Evolutionary conservation across 129 eudicot genomes (phyloP).

Genomic region (Artemisia tridentata): DNA sequence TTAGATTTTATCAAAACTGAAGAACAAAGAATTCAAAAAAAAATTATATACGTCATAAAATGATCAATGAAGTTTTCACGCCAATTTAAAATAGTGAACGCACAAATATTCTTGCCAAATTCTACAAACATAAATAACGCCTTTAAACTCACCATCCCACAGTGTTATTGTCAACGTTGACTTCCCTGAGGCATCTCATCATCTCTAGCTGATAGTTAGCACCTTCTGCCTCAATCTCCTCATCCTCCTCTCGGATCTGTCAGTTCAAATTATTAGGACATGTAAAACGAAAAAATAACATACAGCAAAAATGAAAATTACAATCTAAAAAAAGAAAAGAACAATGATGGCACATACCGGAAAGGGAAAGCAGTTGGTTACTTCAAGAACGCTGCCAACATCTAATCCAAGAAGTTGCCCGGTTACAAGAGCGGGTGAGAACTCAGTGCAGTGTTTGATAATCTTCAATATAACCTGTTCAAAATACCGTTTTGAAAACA

Average conservation of each 20-base stretch:
- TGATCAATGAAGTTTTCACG: neutral
- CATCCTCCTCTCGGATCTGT: constrained; percentile 90
- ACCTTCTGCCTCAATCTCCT: constrained; percentile 97
- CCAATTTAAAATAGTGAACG: neutral
- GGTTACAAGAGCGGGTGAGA: constrained; percentile 83
- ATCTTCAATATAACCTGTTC: constrained; percentile 88
- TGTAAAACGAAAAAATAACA: neutral
- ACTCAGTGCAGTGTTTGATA: constrained; percentile 95
- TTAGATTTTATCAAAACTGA: neutral
- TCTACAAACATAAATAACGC: neutral
- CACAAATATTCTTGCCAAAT: neutral
- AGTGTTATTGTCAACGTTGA: constrained; percentile 97
- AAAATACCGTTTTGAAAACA: neutral
- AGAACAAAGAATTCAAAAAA: neutral
- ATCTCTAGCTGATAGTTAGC: constrained; percentile 99
- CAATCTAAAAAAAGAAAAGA: neutral
- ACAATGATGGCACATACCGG: constrained; percentile 59
- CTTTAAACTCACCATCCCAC: constrained; percentile 82
- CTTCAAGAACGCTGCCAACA: constrained; percentile 99
- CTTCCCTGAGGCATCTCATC: constrained; percentile 99
- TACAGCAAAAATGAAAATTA: neutral
- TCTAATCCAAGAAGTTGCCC: constrained; percentile 97
- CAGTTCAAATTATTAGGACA: neutral
- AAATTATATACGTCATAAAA: neutral
- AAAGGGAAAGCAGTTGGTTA: constrained; percentile 96